phyloP scores from a whole-genome alignment of 371 early-diverging fungal species.

The Zychaea mexicana region DNA sequence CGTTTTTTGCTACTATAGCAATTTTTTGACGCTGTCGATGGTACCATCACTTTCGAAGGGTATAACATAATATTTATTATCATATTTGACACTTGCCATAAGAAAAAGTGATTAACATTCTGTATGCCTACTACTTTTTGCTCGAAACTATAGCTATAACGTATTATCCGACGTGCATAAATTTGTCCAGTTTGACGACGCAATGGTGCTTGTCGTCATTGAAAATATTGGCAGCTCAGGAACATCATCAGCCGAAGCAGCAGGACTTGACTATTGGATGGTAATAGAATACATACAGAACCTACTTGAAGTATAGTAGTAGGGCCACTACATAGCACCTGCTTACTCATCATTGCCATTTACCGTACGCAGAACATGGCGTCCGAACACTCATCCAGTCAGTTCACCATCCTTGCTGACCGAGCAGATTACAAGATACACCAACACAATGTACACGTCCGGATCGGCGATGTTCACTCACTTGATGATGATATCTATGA shows the following conservation, averaged over 20 bases:
- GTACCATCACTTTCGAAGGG: conserved; percentile 10
- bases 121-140: too few relatives aligned
- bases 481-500: conserved; percentile 9
- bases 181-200: conserved; percentile 12
- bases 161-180: conserved; percentile 10
- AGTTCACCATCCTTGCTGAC: conserved; percentile 9
- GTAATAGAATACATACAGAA: too few relatives aligned
- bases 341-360: too few relatives aligned
- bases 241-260: not conserved
- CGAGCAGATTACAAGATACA: not conserved
- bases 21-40: conserved; percentile 13
- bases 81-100: too few relatives aligned
- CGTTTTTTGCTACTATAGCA: not conserved
- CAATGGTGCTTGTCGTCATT: conserved; percentile 5
- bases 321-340: too few relatives aligned
- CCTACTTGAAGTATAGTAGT: too few relatives aligned
- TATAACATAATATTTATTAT: not conserved
- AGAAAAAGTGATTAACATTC: too few relatives aligned
- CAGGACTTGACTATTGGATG: conserved; percentile 1
- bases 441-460: conserved; percentile 6
- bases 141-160: conserved; percentile 4
- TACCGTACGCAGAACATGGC: conserved; percentile 10
- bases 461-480: not conserved
- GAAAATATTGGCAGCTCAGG: not conserved
- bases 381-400: not conserved